phyloP scores from a whole-genome alignment of 371 early-diverging fungal species.

The Mucor irregularis region DNA sequence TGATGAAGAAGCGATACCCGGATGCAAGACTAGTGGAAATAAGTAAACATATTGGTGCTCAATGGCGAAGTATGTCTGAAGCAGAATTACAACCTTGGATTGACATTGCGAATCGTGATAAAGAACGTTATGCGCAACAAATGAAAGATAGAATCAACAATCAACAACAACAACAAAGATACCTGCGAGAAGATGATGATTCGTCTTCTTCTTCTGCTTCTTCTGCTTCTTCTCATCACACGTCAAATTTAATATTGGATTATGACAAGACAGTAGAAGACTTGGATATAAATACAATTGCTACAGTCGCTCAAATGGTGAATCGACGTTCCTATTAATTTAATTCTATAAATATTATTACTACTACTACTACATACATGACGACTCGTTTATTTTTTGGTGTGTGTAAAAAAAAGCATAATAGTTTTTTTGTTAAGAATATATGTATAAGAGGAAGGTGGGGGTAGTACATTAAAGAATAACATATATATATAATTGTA shows the following conservation, averaged over 20 bases:
- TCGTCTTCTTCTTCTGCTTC: not conserved
- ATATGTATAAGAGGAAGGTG: not conserved
- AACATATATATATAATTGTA: not conserved
- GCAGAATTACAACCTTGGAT: conserved; percentile 61
- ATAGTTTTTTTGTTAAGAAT: not conserved
- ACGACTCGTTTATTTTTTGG: too few relatives aligned
- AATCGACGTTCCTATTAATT: conserved; percentile 3
- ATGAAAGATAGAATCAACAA: conserved; percentile 47
- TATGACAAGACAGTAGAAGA: conserved; percentile 11
- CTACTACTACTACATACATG: too few relatives aligned
- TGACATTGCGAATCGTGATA: conserved; percentile 65
- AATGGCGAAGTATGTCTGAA: conserved; percentile 62
- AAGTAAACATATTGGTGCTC: conserved; percentile 62
- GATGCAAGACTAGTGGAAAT: conserved; percentile 64
- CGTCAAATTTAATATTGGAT: not conserved
- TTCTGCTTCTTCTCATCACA: not conserved
- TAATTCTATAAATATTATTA: not conserved
- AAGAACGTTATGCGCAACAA: conserved; percentile 73
- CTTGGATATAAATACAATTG: conserved; percentile 23
- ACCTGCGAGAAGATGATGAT: not conserved
- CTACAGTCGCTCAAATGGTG: conserved; percentile 30
- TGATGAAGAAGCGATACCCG: conserved; percentile 55
- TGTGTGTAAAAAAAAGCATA: too few relatives aligned
- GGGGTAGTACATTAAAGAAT: too few relatives aligned
- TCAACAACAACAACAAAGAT: conserved; percentile 15